Evolutionary conservation across 352 stramenopile genomes (phyloP).

Genomic region (Pythium periplocum): DNA sequence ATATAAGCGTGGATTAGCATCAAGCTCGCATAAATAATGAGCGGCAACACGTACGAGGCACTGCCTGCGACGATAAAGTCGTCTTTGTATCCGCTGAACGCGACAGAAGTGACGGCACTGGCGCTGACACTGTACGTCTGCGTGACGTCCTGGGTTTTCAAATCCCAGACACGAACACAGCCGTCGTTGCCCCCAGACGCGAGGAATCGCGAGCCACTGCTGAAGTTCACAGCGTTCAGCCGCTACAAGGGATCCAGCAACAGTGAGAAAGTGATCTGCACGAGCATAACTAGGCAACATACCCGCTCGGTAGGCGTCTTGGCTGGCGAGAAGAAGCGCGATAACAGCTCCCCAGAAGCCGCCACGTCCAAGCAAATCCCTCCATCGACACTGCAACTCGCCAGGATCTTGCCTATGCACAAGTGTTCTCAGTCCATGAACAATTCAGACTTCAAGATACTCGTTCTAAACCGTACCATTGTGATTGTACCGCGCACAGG

Average conservation of each 20-base stretch:
- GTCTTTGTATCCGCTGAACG: conserved; percentile 71
- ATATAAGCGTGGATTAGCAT: neutral
- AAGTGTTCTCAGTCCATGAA: neutral
- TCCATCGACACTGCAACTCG: conserved; percentile 53
- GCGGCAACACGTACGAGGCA: conserved; percentile 29
- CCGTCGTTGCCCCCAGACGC: conserved; percentile 52
- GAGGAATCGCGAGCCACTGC: conserved; percentile 62
- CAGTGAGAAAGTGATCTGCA: neutral
- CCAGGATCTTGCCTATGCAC: conserved; percentile 45
- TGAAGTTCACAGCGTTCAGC: conserved; percentile 66
- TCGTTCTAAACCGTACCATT: conserved; percentile 24
- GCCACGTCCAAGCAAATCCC: conserved; percentile 55
- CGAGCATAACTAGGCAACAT: neutral
- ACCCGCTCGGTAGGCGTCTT: conserved; percentile 34
- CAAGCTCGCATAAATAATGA: too few relatives aligned
- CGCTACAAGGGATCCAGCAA: conserved; percentile 17
- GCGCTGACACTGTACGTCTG: conserved; percentile 60
- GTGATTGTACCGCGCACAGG: conserved; percentile 60
- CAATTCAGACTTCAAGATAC: neutral
- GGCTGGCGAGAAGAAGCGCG: conserved; percentile 51
- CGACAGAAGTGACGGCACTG: conserved; percentile 54
- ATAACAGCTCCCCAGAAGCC: conserved; percentile 49
- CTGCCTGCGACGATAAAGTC: conserved; percentile 67
- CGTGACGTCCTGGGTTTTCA: conserved; percentile 69
- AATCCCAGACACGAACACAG: conserved; percentile 61